Evolutionary conservation across 129 eudicot genomes (phyloP).

Genomic region (Flaveria linearis): DNA sequence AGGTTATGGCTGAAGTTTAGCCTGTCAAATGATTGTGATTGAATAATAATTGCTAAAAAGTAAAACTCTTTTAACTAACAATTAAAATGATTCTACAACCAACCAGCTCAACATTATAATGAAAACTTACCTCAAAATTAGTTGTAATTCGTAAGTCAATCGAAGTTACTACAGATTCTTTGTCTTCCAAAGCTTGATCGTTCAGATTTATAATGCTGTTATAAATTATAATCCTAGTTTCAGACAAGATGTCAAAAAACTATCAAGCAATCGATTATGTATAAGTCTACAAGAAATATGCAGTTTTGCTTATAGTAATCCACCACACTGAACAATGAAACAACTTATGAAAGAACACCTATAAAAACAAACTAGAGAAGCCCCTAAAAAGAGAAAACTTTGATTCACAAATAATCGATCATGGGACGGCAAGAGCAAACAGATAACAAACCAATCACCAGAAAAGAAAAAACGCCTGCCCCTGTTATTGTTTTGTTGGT

Average conservation of each 20-base stretch:
- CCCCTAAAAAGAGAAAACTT: slow-evolving; percentile 3
- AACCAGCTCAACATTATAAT: not conserved
- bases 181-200: not conserved
- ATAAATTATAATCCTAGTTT: not conserved
- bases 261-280: not conserved
- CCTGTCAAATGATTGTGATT: too few relatives aligned
- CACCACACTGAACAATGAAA: slow-evolving; percentile 15
- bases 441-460: not conserved
- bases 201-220: not conserved
- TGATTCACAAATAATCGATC: not conserved
- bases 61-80: not conserved
- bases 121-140: not conserved
- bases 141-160: not conserved
- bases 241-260: not conserved
- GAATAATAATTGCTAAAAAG: too few relatives aligned
- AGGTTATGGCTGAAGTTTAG: too few relatives aligned
- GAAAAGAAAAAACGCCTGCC: slow-evolving; percentile 5
- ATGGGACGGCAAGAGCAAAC: slow-evolving; percentile 28
- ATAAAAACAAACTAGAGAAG: slow-evolving; percentile 2
- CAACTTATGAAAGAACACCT: not conserved
- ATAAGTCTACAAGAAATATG: not conserved
- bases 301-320: slow-evolving; percentile 1
- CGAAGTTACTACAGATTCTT: not conserved
- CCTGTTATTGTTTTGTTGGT: slow-evolving; percentile 24
- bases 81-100: not conserved